Evolutionary conservation across 208 protist species (phyloP).

Genomic region (Crithidia sp.): DNA sequence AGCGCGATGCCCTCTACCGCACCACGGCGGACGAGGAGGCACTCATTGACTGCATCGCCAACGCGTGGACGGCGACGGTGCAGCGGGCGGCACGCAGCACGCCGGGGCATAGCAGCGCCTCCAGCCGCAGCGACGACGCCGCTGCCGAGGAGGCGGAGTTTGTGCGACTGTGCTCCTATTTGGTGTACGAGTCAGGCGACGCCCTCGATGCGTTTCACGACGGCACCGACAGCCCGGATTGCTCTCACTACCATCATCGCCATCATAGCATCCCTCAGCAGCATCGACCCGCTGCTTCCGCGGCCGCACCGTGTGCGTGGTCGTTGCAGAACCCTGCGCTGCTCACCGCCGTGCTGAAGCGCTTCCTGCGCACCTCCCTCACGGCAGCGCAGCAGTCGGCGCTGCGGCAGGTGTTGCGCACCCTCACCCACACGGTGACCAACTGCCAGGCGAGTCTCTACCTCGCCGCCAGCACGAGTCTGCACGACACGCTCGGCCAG

Average conservation of each 20-base stretch:
- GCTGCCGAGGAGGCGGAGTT: conserved; percentile 31
- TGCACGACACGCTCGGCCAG: conserved; percentile 55
- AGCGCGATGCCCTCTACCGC: conserved; percentile 34
- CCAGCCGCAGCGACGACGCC: conserved; percentile 28
- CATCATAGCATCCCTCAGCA: neutral
- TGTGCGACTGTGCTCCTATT: conserved; percentile 26
- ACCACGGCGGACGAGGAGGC: conserved; percentile 28
- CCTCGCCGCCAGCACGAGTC: conserved; percentile 56
- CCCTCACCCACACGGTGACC: conserved; percentile 29
- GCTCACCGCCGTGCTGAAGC: conserved; percentile 41
- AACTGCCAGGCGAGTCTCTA: conserved; percentile 46
- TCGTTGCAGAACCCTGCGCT: conserved; percentile 63
- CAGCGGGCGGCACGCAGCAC: conserved; percentile 8
- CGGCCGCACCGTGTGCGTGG: conserved; percentile 8
- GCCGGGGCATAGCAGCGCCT: neutral
- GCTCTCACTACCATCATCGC: neutral
- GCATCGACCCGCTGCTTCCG: neutral
- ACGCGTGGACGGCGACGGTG: conserved; percentile 51
- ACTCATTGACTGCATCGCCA: conserved; percentile 51
- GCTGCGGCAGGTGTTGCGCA: conserved; percentile 21
- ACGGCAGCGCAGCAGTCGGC: conserved; percentile 16
- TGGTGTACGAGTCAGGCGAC: conserved; percentile 42
- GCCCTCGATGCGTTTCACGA: conserved; percentile 32
- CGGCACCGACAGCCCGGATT: neutral
- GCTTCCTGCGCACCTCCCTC: conserved; percentile 18